Evolutionary conservation across 2,329 filamentous ascomycete genomes (phyloP).

Genomic region (Myriosclerotinia curreyana): DNA sequence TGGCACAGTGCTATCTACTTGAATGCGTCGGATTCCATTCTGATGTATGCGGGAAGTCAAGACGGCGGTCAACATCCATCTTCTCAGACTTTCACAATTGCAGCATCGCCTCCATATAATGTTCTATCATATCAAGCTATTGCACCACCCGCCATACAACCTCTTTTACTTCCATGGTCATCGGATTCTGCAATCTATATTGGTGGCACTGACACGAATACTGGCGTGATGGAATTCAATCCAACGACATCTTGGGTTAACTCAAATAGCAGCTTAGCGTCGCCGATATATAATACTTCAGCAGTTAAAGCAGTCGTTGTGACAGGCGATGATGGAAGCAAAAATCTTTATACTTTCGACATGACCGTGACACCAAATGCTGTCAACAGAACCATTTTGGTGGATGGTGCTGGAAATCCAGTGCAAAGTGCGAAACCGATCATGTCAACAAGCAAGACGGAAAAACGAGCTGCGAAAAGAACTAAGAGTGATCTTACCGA

Average conservation of each 20-base stretch:
- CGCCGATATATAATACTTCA: constrained; percentile 57
- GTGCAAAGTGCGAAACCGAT: constrained; percentile 49
- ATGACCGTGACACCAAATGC: constrained; percentile 69
- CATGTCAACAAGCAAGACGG: constrained; percentile 23
- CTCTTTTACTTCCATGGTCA: constrained; percentile 73
- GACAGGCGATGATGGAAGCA: constrained; percentile 71
- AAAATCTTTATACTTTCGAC: constrained; percentile 76
- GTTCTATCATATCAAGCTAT: constrained; percentile 57
- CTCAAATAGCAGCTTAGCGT: constrained; percentile 61
- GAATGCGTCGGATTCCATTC: constrained; percentile 63
- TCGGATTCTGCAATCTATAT: constrained; percentile 68
- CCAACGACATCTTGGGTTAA: constrained; percentile 61
- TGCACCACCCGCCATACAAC: constrained; percentile 62
- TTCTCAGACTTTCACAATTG: constrained; percentile 72
- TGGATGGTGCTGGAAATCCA: constrained; percentile 57
- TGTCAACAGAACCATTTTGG: constrained; percentile 67
- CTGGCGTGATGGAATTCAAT: constrained; percentile 70
- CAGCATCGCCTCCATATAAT: constrained; percentile 60
- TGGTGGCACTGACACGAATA: constrained; percentile 66
- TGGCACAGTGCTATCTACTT: constrained; percentile 77
- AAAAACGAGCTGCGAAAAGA: constrained; percentile 17
- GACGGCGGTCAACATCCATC: constrained; percentile 57
- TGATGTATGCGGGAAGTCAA: constrained; percentile 77
- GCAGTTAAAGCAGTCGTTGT: constrained; percentile 63
- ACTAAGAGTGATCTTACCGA: constrained; percentile 49